These are phyloP conservation scores for Pestalotiopsis sp. DNA, from an alignment of 2,329 filamentous ascomycete genomes.

Conservation along the genomic window DNA sequence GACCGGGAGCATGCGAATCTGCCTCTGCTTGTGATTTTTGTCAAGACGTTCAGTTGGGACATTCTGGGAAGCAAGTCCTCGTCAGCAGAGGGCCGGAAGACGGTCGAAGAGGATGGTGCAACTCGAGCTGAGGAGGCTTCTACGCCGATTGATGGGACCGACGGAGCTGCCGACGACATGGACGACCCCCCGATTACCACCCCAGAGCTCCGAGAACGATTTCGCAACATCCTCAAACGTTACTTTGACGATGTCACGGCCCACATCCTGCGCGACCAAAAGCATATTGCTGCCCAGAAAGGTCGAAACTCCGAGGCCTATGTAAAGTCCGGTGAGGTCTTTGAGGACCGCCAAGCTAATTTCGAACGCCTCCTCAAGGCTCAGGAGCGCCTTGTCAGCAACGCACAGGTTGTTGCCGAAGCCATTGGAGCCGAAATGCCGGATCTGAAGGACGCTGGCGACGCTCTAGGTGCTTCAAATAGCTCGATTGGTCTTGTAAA, in stretches of 20 bases:
- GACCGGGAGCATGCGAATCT: slow-evolving; percentile 92
- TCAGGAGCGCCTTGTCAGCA: slow-evolving; percentile 86
- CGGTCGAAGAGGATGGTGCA: slow-evolving; percentile 78
- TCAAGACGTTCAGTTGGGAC: slow-evolving; percentile 96
- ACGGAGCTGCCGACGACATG: slow-evolving; percentile 42
- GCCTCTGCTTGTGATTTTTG: slow-evolving; percentile 89
- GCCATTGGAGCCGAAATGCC: slow-evolving; percentile 91
- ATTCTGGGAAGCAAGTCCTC: slow-evolving; percentile 78
- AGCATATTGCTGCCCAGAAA: slow-evolving; percentile 82
- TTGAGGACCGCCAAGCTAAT: slow-evolving; percentile 94
- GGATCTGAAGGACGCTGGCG: slow-evolving; percentile 82
- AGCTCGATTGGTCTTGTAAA: slow-evolving; percentile 92
- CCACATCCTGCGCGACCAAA: slow-evolving; percentile 89
- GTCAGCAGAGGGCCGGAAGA: slow-evolving; percentile 79
- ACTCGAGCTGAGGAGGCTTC: slow-evolving; percentile 54
- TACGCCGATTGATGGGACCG: slow-evolving; percentile 56
- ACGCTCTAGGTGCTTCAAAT: slow-evolving; percentile 65
- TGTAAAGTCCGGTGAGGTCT: slow-evolving; percentile 97
- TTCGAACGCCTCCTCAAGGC: slow-evolving; percentile 93
- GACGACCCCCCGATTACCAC: slow-evolving; percentile 76
- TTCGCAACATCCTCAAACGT: slow-evolving; percentile 79
- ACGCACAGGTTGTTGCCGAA: slow-evolving; percentile 90
- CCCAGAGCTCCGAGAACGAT: slow-evolving; percentile 79
- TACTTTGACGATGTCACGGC: slow-evolving; percentile 94
- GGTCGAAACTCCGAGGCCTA: slow-evolving; percentile 97